Evolutionary conservation across 495 filamentous ascomycete species (phyloP).

Genomic region (Apodospora peruviana): DNA sequence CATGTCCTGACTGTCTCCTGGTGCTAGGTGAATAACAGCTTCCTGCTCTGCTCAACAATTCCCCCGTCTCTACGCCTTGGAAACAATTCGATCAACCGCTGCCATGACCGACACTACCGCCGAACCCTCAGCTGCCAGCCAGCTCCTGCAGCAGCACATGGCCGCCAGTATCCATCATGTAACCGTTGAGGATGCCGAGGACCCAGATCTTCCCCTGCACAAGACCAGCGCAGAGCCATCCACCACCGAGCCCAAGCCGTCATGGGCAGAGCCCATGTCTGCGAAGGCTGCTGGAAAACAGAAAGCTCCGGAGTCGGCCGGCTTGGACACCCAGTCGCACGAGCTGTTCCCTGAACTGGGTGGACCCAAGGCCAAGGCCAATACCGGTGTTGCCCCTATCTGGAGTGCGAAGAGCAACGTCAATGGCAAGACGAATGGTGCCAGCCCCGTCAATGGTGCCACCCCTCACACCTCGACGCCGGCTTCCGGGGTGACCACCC

Average conservation of each 20-base stretch:
- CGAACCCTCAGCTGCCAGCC: slow-evolving; percentile 58
- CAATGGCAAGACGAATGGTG: slow-evolving; percentile 58
- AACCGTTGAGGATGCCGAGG: slow-evolving; percentile 72
- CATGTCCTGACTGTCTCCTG: too few species aligned
- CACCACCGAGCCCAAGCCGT: slow-evolving; percentile 29
- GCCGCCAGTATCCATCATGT: slow-evolving; percentile 55
- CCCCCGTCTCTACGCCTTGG: background rate
- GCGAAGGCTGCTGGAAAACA: slow-evolving; percentile 61
- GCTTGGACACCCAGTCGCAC: slow-evolving; percentile 75
- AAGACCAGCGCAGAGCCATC: slow-evolving; percentile 30
- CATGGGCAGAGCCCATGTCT: slow-evolving; percentile 38
- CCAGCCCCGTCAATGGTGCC: slow-evolving; percentile 45
- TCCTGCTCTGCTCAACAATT: too few species aligned
- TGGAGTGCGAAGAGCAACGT: slow-evolving; percentile 45
- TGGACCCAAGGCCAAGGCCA: slow-evolving; percentile 58
- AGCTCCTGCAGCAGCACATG: slow-evolving; percentile 72
- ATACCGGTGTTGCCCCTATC: slow-evolving; percentile 51
- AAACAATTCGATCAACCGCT: slow-evolving; percentile 7
- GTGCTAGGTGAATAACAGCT: too few species aligned
- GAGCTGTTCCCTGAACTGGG: slow-evolving; percentile 88
- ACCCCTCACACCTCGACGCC: slow-evolving; percentile 53
- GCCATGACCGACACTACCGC: slow-evolving; percentile 27
- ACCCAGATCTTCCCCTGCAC: slow-evolving; percentile 63
- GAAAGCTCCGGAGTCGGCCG: slow-evolving; percentile 42
- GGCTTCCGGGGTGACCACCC: slow-evolving; percentile 51